phyloP scores from a whole-genome alignment of 2,329 filamentous ascomycete species.

The Pyrenochaeta sp. region DNA sequence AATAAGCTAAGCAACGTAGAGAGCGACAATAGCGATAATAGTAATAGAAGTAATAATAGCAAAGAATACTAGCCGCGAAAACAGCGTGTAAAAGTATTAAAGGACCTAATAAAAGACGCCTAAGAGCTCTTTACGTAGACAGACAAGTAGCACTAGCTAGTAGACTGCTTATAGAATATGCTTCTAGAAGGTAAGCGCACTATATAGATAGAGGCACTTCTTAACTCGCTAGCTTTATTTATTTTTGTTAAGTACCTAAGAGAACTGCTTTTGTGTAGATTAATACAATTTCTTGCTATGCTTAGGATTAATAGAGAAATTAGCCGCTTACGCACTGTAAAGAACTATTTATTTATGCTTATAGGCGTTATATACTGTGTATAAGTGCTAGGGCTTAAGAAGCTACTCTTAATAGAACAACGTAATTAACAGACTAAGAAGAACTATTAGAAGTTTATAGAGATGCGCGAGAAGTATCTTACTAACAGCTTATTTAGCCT shows the following conservation, averaged over 20 bases:
- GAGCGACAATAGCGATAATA: slow-evolving; percentile 5
- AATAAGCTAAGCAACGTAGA: slow-evolving; percentile 3
- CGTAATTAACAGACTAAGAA: slow-evolving; percentile 14
- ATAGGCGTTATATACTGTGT: slow-evolving; percentile 22
- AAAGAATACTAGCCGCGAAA: neutral
- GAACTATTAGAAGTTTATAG: slow-evolving; percentile 20
- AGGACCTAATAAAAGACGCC: slow-evolving; percentile 10
- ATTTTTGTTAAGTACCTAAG: slow-evolving; percentile 5
- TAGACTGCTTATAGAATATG: slow-evolving; percentile 5
- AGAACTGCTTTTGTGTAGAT: neutral
- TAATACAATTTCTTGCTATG: too few species aligned
- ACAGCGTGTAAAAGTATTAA: neutral
- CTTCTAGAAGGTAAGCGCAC: slow-evolving; percentile 2
- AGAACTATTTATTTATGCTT: slow-evolving; percentile 24
- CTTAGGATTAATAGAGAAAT: slow-evolving; percentile 5
- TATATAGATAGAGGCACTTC: slow-evolving; percentile 4
- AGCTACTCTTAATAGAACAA: slow-evolving; percentile 17
- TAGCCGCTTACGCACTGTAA: slow-evolving; percentile 10
- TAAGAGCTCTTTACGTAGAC: slow-evolving; percentile 15
- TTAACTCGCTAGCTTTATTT: slow-evolving; percentile 4
- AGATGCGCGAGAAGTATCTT: slow-evolving; percentile 18
- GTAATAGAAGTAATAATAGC: slow-evolving; percentile 8
- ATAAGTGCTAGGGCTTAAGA: slow-evolving; percentile 21
- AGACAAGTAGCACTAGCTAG: slow-evolving; percentile 16
- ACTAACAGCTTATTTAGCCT: slow-evolving; percentile 24